Percentiles rank a stretch among this genome's conserved stretches.
These are phyloP conservation scores for Eudorina sp. DNA, from an alignment of 139 green algal genomes.

Conservation along the genomic window DNA sequence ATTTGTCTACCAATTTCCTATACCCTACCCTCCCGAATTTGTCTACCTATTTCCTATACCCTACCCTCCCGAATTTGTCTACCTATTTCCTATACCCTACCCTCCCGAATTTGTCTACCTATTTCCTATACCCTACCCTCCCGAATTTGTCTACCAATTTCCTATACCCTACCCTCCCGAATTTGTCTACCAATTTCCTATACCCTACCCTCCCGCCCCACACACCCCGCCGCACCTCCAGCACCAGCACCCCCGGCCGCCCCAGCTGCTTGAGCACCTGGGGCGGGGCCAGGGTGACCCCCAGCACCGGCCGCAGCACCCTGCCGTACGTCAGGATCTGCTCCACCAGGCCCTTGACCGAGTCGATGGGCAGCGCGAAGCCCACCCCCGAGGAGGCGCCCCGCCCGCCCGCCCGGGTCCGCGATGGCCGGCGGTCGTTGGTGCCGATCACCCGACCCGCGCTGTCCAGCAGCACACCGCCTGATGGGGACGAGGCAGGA, in stretches of 20 bases:
- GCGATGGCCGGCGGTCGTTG: slow-evolving; percentile 92
- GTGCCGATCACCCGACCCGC: slow-evolving; percentile 73
- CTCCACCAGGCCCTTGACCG: slow-evolving; percentile 65
- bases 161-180: no score
- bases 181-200: no score
- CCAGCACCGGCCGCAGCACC: slow-evolving; percentile 78
- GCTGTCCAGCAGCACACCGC: slow-evolving; percentile 66
- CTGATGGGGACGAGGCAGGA: slow-evolving; percentile 32
- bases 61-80: no score
- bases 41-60: no score
- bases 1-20: no score
- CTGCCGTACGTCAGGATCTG: slow-evolving; percentile 78
- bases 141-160: no score
- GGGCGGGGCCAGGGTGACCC: slow-evolving; percentile 87
- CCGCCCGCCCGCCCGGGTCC: slow-evolving; percentile 71
- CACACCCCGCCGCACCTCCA: slow-evolving; percentile 66
- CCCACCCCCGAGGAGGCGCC: slow-evolving; percentile 74
- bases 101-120: no score
- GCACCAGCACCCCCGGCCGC: slow-evolving; percentile 78
- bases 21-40: no score
- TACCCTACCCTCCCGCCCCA: no score
- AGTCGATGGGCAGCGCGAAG: slow-evolving; percentile 91
- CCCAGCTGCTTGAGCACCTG: slow-evolving; percentile 63
- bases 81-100: no score
- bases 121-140: no score